Conservation (phyloP, 345 rosid species). For the Adansonia digitata region DNA sequence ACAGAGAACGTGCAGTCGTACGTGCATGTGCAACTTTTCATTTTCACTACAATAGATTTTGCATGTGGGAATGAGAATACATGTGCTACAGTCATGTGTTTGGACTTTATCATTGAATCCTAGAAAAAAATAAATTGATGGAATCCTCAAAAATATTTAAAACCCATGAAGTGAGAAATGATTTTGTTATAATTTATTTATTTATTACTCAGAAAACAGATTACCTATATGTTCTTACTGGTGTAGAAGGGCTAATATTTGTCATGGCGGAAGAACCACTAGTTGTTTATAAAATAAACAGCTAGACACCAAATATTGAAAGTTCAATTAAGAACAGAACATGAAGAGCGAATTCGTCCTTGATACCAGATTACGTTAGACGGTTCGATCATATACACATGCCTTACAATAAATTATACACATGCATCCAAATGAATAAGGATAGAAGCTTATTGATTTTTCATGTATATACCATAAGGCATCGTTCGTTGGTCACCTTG, state of each 20-base stretch:
- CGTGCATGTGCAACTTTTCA: not conserved
- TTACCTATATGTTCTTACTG: not conserved
- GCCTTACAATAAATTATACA: not conserved
- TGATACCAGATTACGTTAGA: not conserved
- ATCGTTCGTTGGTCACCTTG: not conserved
- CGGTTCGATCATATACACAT: not conserved
- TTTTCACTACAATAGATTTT: no score
- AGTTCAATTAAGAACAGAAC: not conserved
- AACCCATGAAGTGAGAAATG: not conserved
- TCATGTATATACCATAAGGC: conserved; percentile 3
- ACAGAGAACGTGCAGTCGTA: not conserved
- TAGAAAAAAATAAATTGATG: no score
- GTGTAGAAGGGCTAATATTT: not conserved
- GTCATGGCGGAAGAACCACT: not conserved
- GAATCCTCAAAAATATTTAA: not conserved
- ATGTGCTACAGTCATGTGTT: not conserved
- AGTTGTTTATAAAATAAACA: not conserved
- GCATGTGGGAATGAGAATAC: not conserved
- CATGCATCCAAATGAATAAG: not conserved
- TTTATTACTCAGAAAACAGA: no score
- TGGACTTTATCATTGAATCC: not conserved
- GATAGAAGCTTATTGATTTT: not conserved
- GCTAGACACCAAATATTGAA: not conserved
- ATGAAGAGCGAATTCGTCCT: not conserved
- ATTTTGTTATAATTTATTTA: not conserved